A percentile compares a stretch with the other conserved stretches of the same genome.
Evolutionary conservation across 495 filamentous ascomycete species (phyloP).

Genomic region (Trichocladium antarcticum): DNA sequence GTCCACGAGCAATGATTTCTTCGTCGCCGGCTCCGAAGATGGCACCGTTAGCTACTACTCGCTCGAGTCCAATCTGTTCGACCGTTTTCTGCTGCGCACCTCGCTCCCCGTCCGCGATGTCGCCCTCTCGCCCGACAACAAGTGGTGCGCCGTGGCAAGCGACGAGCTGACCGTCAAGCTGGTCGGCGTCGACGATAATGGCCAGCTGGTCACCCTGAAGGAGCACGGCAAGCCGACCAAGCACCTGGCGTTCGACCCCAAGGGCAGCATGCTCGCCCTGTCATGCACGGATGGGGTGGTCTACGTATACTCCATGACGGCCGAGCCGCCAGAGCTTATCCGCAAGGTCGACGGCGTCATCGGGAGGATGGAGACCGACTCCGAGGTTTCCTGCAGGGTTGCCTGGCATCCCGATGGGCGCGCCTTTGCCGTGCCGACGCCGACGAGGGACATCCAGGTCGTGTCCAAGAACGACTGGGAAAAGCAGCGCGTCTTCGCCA

Average conservation of each 20-base stretch:
- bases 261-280: constrained; percentile 60
- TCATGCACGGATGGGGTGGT: constrained; percentile 81
- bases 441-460: constrained; percentile 74
- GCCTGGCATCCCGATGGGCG: constrained; percentile 93
- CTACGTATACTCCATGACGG: constrained; percentile 76
- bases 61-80: constrained; percentile 60
- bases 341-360: constrained; percentile 81
- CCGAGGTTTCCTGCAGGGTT: constrained; percentile 61
- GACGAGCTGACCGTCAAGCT: constrained; percentile 88
- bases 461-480: constrained; percentile 80
- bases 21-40: constrained; percentile 83
- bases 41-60: constrained; percentile 85
- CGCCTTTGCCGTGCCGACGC: constrained; percentile 76
- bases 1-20: constrained; percentile 67
- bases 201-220: constrained; percentile 57
- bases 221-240: constrained; percentile 78
- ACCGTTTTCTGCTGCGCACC: constrained; percentile 68
- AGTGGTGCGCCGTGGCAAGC: constrained; percentile 92
- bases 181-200: constrained; percentile 69
- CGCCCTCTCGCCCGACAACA: constrained; percentile 66
- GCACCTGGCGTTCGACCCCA: constrained; percentile 80
- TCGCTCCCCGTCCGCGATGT: constrained; percentile 78
- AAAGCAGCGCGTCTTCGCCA: constrained; percentile 62
- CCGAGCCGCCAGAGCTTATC: constrained; percentile 69
- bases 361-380: constrained; percentile 61